Evolutionary conservation across 129 eudicot genomes (phyloP).

Genomic region (Cynara cardunculus): DNA sequence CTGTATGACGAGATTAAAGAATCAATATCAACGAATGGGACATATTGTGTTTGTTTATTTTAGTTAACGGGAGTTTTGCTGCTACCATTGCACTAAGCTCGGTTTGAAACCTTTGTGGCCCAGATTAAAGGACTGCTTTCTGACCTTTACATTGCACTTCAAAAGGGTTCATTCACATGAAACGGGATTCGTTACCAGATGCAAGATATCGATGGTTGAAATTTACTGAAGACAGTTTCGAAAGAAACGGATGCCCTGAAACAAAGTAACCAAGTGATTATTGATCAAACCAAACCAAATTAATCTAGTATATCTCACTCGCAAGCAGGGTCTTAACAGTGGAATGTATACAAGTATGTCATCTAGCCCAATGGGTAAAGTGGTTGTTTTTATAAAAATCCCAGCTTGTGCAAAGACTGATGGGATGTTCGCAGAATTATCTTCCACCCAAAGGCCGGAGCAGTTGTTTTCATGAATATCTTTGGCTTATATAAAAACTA

Average conservation of each 20-base stretch:
- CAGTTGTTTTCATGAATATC: no score
- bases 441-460: no score
- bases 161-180: neutral
- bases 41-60: neutral
- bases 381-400: no score
- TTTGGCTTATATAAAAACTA: no score
- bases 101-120: neutral
- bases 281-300: neutral
- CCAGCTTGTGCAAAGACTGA: no score
- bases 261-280: slow-evolving; percentile 1
- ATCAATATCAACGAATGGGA: neutral
- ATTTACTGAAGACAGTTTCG: slow-evolving; percentile 60
- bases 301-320: neutral
- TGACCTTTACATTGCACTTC: slow-evolving; percentile 19
- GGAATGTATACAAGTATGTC: no score
- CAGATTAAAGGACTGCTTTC: neutral
- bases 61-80: neutral
- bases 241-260: slow-evolving; percentile 80
- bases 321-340: no score
- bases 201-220: neutral
- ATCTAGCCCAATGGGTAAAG: no score
- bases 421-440: no score
- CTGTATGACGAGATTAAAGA: neutral
- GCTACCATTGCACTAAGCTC: neutral
- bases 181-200: neutral